These are phyloP conservation scores for Leersia perrieri DNA, from an alignment of 176 grass and related monocot genomes.

Conservation along the genomic window DNA sequence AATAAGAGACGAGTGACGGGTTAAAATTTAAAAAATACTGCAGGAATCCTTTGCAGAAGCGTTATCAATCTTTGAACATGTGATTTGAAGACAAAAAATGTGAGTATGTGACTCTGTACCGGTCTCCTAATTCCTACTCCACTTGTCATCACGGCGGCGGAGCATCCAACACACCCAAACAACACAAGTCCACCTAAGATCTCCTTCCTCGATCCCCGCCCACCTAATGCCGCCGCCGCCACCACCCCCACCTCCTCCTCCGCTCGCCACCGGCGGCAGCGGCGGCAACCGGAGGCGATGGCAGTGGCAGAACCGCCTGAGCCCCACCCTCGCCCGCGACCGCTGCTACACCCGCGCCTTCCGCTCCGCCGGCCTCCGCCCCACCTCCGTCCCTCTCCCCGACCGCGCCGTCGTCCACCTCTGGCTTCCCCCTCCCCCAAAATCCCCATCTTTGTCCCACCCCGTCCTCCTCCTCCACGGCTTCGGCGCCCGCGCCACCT, in stretches of 20 bases:
- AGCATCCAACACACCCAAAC: no score
- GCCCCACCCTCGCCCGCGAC: constrained; percentile 65
- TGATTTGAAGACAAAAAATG: no score
- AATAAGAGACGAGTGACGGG: no score
- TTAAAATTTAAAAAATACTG: no score
- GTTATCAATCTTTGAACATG: no score
- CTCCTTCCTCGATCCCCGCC: background rate
- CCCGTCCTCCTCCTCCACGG: constrained; percentile 78
- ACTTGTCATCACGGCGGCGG: background rate
- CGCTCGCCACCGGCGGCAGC: background rate
- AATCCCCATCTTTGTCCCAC: no score
- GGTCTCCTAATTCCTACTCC: background rate
- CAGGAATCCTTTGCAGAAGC: no score
- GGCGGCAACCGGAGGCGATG: constrained; percentile 25
- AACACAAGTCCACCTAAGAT: constrained; percentile 2
- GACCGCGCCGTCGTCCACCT: constrained; percentile 65
- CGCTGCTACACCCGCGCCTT: constrained; percentile 74
- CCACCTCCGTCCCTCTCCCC: constrained; percentile 39
- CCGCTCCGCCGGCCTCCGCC: constrained; percentile 64
- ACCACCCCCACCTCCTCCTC: background rate
- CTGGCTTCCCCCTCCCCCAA: constrained; percentile 52
- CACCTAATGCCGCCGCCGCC: constrained; percentile 32
- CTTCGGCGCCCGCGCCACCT: constrained; percentile 80
- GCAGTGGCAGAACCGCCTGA: constrained; percentile 38
- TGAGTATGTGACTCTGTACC: no score